Conservation (phyloP, 2,329 filamentous ascomycete genomes). For the Zymoseptoria crescenta region DNA sequence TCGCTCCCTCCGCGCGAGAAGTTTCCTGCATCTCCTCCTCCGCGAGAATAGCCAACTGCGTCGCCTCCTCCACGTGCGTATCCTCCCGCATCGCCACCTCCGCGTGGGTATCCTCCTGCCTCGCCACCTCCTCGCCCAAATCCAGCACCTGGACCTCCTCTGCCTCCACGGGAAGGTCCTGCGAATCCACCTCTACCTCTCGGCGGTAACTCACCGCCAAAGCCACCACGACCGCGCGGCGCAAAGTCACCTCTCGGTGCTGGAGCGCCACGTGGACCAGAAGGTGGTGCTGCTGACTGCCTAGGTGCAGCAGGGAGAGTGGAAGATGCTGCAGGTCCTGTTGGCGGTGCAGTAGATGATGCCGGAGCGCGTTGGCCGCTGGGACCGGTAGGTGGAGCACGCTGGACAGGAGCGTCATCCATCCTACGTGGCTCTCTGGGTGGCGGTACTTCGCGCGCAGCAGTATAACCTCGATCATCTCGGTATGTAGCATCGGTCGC, state of each 20-base stretch:
- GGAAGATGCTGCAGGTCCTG: conserved; percentile 22
- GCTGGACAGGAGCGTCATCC: conserved; percentile 2
- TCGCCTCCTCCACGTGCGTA: conserved; percentile 11
- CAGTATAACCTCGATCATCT: conserved; percentile 10
- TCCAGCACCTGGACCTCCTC: conserved; percentile 7
- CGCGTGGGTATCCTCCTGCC: conserved; percentile 17
- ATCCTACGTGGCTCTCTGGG: conserved; percentile 2
- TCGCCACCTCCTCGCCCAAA: conserved; percentile 17
- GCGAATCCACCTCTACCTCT: conserved; percentile 26
- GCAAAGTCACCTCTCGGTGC: conserved; percentile 32
- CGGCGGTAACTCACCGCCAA: conserved; percentile 25
- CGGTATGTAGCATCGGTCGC: conserved; percentile 22
- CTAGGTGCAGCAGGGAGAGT: conserved; percentile 28
- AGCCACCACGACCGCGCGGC: conserved; percentile 26
- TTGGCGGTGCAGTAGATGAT: conserved; percentile 23
- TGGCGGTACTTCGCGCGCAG: conserved; percentile 19
- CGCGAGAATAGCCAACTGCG: conserved; percentile 22
- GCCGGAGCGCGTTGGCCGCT: conserved; percentile 14
- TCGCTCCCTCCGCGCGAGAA: conserved; percentile 15
- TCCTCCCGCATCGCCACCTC: conserved; percentile 30
- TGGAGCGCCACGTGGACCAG: conserved; percentile 27
- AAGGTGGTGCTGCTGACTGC: conserved; percentile 22
- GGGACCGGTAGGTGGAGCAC: conserved; percentile 25
- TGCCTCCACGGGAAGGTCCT: conserved; percentile 2
- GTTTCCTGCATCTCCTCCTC: conserved; percentile 6